Evolutionary conservation across 768 basidiomycete species (phyloP).

Genomic region (Cantharellus cinnabarinus): DNA sequence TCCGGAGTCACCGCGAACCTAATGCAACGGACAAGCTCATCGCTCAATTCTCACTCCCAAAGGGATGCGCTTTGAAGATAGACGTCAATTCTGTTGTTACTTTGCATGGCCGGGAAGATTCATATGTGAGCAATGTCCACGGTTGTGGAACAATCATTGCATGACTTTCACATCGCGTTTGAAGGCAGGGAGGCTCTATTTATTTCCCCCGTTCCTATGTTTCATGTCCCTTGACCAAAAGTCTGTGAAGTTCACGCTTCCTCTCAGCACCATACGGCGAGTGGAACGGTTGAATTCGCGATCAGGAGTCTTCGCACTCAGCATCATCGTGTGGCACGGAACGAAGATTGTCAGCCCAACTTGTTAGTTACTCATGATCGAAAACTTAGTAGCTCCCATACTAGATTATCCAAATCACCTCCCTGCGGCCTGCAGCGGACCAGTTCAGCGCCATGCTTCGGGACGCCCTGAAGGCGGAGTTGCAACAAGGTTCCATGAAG

Average conservation of each 20-base stretch:
- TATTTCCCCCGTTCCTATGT: slow-evolving; percentile 75
- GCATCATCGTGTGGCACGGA: slow-evolving; percentile 83
- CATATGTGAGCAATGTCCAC: slow-evolving; percentile 47
- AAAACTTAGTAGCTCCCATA: not conserved
- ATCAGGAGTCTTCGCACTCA: slow-evolving; percentile 90
- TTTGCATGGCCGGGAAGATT: slow-evolving; percentile 71
- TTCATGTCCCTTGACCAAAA: slow-evolving; percentile 84
- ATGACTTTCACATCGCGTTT: not conserved
- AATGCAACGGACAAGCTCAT: not conserved
- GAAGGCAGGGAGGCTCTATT: slow-evolving; percentile 80
- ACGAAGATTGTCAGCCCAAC: slow-evolving; percentile 58
- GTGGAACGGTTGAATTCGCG: slow-evolving; percentile 88
- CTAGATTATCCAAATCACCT: slow-evolving; percentile 67
- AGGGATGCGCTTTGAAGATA: slow-evolving; percentile 16
- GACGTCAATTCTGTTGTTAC: slow-evolving; percentile 81
- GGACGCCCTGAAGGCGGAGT: slow-evolving; percentile 71
- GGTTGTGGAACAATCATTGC: not conserved
- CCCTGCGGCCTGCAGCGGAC: slow-evolving; percentile 81
- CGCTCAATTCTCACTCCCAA: not conserved
- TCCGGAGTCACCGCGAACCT: not conserved
- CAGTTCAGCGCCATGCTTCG: slow-evolving; percentile 78
- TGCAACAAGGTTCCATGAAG: slow-evolving; percentile 88
- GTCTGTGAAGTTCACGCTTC: slow-evolving; percentile 78
- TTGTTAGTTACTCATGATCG: not conserved
- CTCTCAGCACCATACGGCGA: slow-evolving; percentile 76